Evolutionary conservation across 176 grass and related monocot species (phyloP).

Genomic region (Hordeum vulgare): DNA sequence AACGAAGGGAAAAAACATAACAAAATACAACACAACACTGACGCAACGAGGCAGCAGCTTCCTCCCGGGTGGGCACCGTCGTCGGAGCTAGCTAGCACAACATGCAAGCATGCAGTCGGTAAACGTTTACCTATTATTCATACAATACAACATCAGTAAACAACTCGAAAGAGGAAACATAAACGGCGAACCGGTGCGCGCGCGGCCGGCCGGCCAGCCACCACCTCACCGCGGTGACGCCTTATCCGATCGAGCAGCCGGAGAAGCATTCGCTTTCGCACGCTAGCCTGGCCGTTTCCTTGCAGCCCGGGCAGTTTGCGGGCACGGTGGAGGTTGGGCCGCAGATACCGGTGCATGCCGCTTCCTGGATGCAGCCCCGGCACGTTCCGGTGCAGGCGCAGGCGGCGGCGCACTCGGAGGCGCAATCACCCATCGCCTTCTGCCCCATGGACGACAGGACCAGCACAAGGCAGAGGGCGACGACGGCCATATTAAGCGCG

Average conservation of each 20-base stretch:
- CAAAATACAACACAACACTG: too few relatives aligned
- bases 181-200: background rate
- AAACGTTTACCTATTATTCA: too few relatives aligned
- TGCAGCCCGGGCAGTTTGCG: background rate
- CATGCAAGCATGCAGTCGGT: too few relatives aligned
- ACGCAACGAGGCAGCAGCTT: too few relatives aligned
- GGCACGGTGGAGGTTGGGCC: background rate
- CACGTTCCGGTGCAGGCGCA: background rate
- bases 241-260: background rate
- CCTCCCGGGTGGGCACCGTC: too few relatives aligned
- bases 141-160: background rate
- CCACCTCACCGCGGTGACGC: background rate
- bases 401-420: background rate
- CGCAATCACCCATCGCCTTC: background rate
- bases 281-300: background rate
- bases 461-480: background rate
- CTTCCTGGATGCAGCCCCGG: background rate
- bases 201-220: background rate
- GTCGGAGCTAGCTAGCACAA: too few relatives aligned
- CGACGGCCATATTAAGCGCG: background rate
- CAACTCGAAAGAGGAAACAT: background rate
- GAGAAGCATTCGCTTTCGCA: background rate
- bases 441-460: background rate
- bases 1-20: too few relatives aligned
- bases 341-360: background rate